Conservation (phyloP, 441 rosid genomes). For the Bruguiera hainesii region DNA sequence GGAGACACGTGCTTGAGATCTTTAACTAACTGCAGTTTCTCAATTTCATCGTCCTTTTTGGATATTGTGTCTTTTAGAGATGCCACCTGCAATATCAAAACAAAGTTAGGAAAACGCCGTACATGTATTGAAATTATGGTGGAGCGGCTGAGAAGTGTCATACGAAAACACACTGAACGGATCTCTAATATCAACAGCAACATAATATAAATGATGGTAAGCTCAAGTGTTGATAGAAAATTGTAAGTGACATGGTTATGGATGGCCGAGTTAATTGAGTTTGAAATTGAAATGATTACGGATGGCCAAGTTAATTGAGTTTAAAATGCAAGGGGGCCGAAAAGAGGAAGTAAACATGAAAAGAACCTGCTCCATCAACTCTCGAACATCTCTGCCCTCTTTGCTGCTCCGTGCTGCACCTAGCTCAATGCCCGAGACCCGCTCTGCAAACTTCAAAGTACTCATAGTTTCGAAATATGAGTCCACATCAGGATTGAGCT, state of each 20-base stretch:
- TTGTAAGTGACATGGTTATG: too few species aligned
- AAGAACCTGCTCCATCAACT: constrained; percentile 86
- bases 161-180: too few species aligned
- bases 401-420: constrained; percentile 84
- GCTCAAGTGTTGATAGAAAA: too few species aligned
- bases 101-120: background rate
- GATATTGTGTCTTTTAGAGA: constrained; percentile 68
- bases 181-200: too few species aligned
- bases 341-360: background rate
- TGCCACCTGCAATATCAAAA: constrained; percentile 46
- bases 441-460: constrained; percentile 90
- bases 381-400: constrained; percentile 86
- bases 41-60: constrained; percentile 79
- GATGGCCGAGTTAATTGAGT: too few species aligned
- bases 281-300: background rate
- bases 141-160: too few species aligned
- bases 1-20: constrained; percentile 42
- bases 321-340: background rate
- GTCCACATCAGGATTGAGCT: constrained; percentile 81
- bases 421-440: constrained; percentile 94
- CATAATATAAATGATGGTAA: too few species aligned
- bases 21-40: constrained; percentile 45
- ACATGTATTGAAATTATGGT: background rate
- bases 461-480: constrained; percentile 87
- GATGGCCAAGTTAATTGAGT: too few species aligned